Percentiles rank a stretch among this genome's conserved stretches.
These are phyloP conservation scores for Trichophyton verrucosum DNA, from an alignment of 2,329 filamentous ascomycete genomes.

Conservation along the genomic window DNA sequence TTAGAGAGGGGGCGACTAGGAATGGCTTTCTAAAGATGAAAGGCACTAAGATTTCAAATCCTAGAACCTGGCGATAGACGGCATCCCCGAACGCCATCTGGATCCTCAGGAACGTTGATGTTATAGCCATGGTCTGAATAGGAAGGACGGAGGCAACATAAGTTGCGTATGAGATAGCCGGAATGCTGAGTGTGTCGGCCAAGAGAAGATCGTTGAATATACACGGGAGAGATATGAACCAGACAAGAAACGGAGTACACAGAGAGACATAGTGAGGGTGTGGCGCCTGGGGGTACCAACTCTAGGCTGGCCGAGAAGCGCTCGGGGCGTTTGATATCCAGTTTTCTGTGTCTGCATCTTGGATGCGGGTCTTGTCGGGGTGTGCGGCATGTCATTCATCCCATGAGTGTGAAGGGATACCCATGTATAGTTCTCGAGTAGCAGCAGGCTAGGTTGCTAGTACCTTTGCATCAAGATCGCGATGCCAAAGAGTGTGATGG, in stretches of 20 bases:
- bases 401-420: slow-evolving; percentile 3
- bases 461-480: neutral
- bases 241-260: neutral
- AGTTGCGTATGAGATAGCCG: neutral
- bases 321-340: slow-evolving; percentile 3
- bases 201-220: neutral
- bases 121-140: slow-evolving; percentile 1
- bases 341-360: neutral
- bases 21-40: neutral
- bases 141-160: neutral
- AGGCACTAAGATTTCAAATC: neutral
- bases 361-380: slow-evolving; percentile 2
- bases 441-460: neutral
- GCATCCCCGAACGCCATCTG: neutral
- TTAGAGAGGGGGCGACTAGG: neutral
- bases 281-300: neutral
- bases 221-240: neutral
- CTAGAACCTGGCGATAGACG: neutral
- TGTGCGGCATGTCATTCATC: neutral
- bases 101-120: neutral
- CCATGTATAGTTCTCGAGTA: neutral
- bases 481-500: neutral
- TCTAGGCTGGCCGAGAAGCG: neutral
- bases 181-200: neutral
- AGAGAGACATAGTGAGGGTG: neutral